phyloP scores from a whole-genome alignment of 768 basidiomycete species.

The Heimioporus sp. region DNA sequence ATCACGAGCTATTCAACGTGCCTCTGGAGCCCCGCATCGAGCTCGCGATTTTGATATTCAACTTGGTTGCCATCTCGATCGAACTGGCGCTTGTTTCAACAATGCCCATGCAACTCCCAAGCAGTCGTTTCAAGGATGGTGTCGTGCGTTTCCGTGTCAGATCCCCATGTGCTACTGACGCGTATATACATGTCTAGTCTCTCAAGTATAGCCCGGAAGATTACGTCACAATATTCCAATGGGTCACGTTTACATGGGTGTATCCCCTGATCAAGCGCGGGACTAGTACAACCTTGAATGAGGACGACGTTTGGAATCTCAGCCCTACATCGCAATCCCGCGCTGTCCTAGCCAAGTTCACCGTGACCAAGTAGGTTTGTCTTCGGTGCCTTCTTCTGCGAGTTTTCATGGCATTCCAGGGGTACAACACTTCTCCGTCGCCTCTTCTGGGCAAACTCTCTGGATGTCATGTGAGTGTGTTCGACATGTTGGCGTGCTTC shows the following conservation, averaged over 20 bases:
- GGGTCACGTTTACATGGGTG: slow-evolving; percentile 74
- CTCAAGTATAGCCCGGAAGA: slow-evolving; percentile 56
- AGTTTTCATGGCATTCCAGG: slow-evolving; percentile 10
- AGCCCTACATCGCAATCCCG: slow-evolving; percentile 68
- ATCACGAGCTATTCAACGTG: slow-evolving; percentile 41
- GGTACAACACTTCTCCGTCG: slow-evolving; percentile 37
- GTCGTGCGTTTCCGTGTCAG: slow-evolving; percentile 48
- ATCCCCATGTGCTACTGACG: neutral
- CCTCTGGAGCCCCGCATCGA: slow-evolving; percentile 37
- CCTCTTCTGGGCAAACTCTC: slow-evolving; percentile 44
- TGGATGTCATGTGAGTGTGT: slow-evolving; percentile 39
- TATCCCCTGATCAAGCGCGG: slow-evolving; percentile 59
- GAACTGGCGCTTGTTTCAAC: slow-evolving; percentile 48
- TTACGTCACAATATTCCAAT: slow-evolving; percentile 67
- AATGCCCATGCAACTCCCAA: slow-evolving; percentile 72
- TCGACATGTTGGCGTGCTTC: neutral
- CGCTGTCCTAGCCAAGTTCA: slow-evolving; percentile 55
- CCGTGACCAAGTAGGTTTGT: slow-evolving; percentile 20
- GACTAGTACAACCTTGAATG: slow-evolving; percentile 54
- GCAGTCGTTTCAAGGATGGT: slow-evolving; percentile 46
- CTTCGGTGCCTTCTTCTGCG: neutral
- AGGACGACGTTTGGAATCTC: slow-evolving; percentile 69
- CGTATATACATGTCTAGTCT: slow-evolving; percentile 13
- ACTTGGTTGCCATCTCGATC: slow-evolving; percentile 43
- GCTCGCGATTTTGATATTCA: slow-evolving; percentile 31